Percentiles rank a stretch among this genome's conserved stretches.
Conservation (phyloP, 1,284 basidiomycete genomes). For the Microstroma glucosiphilum region DNA sequence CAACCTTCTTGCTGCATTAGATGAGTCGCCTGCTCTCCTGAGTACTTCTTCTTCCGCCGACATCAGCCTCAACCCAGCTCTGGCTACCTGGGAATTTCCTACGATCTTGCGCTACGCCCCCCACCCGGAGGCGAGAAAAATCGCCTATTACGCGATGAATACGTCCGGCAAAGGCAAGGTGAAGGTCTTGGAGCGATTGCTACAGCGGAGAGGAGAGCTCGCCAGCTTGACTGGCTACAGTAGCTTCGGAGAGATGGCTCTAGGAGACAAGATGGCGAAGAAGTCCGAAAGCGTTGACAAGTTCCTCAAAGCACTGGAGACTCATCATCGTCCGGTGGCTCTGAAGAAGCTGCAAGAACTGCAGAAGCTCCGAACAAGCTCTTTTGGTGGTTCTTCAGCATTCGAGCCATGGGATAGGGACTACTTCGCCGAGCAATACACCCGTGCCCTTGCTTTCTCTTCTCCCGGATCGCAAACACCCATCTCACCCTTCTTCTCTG, state of each 20-base stretch:
- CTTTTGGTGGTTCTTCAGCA: conserved; percentile 8
- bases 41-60: not conserved
- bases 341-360: conserved; percentile 31
- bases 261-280: conserved; percentile 48
- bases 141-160: conserved; percentile 59
- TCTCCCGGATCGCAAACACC: conserved; percentile 12
- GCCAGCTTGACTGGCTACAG: conserved; percentile 41
- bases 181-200: conserved; percentile 35
- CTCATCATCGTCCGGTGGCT: conserved; percentile 36
- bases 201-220: conserved; percentile 37
- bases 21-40: conserved; percentile 1
- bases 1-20: conserved; percentile 4
- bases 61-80: conserved; percentile 50
- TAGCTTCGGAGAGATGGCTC: conserved; percentile 42
- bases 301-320: conserved; percentile 36
- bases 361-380: conserved; percentile 23
- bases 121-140: conserved; percentile 69
- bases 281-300: conserved; percentile 36
- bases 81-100: conserved; percentile 69
- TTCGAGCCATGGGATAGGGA: conserved; percentile 47
- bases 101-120: conserved; percentile 81
- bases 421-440: conserved; percentile 37
- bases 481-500: conserved; percentile 41
- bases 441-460: conserved; percentile 20
- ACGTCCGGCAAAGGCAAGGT: conserved; percentile 33